Evolutionary conservation across 2,329 filamentous ascomycete genomes (phyloP).

Genomic region (Fusarium coffeatum): DNA sequence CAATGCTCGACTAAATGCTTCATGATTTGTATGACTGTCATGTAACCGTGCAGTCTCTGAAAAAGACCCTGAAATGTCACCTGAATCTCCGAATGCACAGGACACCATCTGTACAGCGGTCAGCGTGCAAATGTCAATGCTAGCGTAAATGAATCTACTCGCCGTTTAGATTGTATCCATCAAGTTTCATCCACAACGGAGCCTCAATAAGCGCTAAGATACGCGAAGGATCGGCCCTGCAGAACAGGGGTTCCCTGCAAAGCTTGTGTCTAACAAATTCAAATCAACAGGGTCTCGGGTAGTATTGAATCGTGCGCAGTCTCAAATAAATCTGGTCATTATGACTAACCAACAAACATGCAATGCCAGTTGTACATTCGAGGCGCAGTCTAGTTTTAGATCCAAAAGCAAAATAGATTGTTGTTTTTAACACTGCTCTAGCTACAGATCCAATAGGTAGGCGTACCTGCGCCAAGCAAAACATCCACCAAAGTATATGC

Average conservation of each 20-base stretch:
- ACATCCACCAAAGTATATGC: conserved; percentile 6
- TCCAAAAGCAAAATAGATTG: not conserved
- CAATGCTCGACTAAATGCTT: not conserved
- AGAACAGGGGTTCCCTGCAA: not conserved
- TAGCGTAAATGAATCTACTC: not conserved
- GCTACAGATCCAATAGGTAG: not conserved
- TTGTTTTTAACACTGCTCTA: not conserved
- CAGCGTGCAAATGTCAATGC: not conserved
- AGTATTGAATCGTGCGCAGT: not conserved
- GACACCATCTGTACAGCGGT: not conserved
- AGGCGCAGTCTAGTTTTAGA: conserved; percentile 2
- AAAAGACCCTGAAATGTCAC: not conserved
- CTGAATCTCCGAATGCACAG: not conserved
- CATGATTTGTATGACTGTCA: not conserved
- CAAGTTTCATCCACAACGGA: not conserved
- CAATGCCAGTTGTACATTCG: not conserved
- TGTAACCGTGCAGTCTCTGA: not conserved
- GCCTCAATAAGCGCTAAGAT: not conserved
- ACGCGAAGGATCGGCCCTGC: conserved; percentile 3
- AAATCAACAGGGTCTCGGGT: not conserved
- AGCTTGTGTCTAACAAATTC: not conserved
- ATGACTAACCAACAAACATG: not conserved
- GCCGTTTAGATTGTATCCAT: not conserved
- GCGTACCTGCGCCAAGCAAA: conserved; percentile 2
- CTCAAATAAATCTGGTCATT: not conserved